These are phyloP conservation scores for Trichocladium antarcticum DNA, from an alignment of 495 filamentous ascomycete species.

Conservation along the genomic window DNA sequence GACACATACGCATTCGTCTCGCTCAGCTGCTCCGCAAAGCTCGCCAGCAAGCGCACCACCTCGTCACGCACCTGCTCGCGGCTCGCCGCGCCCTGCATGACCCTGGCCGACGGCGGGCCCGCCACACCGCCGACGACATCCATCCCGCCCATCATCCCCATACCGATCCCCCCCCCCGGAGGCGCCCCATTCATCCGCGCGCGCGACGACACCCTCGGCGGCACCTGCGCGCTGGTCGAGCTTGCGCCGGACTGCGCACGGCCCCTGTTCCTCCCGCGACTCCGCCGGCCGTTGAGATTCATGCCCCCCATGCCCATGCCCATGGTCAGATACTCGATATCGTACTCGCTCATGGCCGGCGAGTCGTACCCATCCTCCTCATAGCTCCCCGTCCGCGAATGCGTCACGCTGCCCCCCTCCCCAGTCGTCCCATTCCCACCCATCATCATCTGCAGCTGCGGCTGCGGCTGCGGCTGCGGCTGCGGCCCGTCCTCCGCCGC, in stretches of 20 bases:
- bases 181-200: constrained; percentile 8
- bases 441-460: no score
- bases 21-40: constrained; percentile 36
- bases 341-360: constrained; percentile 25
- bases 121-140: constrained; percentile 18
- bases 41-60: constrained; percentile 41
- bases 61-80: constrained; percentile 43
- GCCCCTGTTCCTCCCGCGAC: no score
- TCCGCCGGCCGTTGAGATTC: background rate
- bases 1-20: constrained; percentile 22
- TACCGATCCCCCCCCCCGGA: no score
- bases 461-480: no score
- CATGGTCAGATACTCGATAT: constrained; percentile 24
- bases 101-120: constrained; percentile 36
- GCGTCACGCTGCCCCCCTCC: no score
- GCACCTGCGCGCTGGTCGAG: constrained; percentile 2
- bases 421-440: no score
- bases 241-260: constrained; percentile 10
- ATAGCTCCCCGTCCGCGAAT: constrained; percentile 24
- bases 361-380: constrained; percentile 25
- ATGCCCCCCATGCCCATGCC: constrained; percentile 1
- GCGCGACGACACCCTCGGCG: no score
- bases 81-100: constrained; percentile 42
- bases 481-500: background rate
- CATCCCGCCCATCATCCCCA: background rate